These are phyloP conservation scores for Thraustochytrium striatum DNA, from an alignment of 352 stramenopile species.

Conservation along the genomic window DNA sequence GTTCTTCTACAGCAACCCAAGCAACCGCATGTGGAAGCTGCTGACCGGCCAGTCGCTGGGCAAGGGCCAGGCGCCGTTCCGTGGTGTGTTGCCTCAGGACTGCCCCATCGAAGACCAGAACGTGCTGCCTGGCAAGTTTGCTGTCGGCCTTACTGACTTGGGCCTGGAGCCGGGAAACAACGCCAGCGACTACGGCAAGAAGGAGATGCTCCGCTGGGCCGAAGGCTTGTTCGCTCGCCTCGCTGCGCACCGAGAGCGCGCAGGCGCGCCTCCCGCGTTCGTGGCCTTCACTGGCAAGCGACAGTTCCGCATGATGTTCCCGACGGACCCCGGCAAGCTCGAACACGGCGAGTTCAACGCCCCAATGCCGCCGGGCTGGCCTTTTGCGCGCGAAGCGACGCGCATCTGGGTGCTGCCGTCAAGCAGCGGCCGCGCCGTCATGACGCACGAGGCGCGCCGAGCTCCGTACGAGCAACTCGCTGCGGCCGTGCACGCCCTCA, in stretches of 20 bases:
- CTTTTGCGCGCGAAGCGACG: conserved; percentile 60
- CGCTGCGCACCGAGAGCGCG: conserved; percentile 60
- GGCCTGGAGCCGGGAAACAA: conserved; percentile 76
- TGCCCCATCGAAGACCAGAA: conserved; percentile 69
- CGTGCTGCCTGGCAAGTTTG: conserved; percentile 62
- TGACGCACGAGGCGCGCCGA: conserved; percentile 68
- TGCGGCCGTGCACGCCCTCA: background rate
- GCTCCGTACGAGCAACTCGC: conserved; percentile 64
- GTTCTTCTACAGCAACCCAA: conserved; percentile 68
- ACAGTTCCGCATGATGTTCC: conserved; percentile 75
- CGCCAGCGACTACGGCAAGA: conserved; percentile 68
- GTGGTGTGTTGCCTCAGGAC: conserved; percentile 63
- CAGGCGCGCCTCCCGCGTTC: conserved; percentile 64
- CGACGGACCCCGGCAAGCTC: conserved; percentile 64
- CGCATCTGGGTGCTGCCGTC: conserved; percentile 75
- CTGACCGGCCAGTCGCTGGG: conserved; percentile 64
- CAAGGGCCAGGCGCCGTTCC: conserved; percentile 57
- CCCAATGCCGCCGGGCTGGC: conserved; percentile 65
- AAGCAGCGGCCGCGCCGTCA: conserved; percentile 71
- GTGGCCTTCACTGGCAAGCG: conserved; percentile 77
- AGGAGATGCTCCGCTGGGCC: conserved; percentile 64
- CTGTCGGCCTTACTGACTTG: conserved; percentile 73
- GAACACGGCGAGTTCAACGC: background rate
- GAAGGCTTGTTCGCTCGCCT: conserved; percentile 65
- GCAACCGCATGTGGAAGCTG: conserved; percentile 78